A percentile compares a stretch with the other conserved stretches of the same genome.
phyloP scores from a whole-genome alignment of 1,284 basidiomycete genomes.

The Apiotrichum siamense region DNA sequence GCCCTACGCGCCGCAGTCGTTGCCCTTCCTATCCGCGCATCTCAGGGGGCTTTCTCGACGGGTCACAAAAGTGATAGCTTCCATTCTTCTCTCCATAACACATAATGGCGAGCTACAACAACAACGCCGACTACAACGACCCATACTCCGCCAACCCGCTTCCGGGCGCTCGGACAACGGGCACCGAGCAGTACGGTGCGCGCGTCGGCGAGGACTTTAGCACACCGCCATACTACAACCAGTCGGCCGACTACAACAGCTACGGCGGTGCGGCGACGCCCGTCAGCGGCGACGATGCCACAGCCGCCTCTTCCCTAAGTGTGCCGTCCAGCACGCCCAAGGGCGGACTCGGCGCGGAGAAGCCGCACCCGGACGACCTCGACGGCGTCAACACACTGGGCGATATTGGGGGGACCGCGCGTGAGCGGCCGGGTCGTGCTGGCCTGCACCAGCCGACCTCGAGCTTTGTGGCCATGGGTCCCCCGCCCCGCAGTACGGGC shows the following conservation, averaged over 20 bases:
- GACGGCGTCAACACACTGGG: conserved; percentile 12
- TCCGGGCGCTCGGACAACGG: not conserved
- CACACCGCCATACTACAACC: conserved; percentile 1
- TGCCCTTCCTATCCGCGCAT: no score
- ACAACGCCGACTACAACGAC: conserved; percentile 19
- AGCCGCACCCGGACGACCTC: conserved; percentile 3
- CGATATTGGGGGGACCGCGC: conserved; percentile 13
- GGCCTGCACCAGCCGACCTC: conserved; percentile 24
- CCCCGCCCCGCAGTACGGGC: conserved; percentile 45
- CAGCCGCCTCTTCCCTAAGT: not conserved
- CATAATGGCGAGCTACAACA: conserved; percentile 13
- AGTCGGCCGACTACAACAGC: conserved; percentile 7
- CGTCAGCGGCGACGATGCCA: conserved; percentile 29
- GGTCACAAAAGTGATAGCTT: no score
- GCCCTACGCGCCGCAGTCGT: no score
- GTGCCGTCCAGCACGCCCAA: not conserved
- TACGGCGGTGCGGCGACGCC: conserved; percentile 1
- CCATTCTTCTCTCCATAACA: not conserved
- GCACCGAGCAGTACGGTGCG: not conserved
- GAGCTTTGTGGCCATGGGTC: conserved; percentile 38
- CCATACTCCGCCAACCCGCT: conserved; percentile 8
- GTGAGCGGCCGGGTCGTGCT: conserved; percentile 30
- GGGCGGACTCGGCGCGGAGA: conserved; percentile 14
- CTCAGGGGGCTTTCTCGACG: no score
- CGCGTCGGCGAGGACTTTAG: not conserved